Base-by-base conservation (phyloP, 768 basidiomycete genomes). In the Omphalotus guepiniiformis region DNA sequence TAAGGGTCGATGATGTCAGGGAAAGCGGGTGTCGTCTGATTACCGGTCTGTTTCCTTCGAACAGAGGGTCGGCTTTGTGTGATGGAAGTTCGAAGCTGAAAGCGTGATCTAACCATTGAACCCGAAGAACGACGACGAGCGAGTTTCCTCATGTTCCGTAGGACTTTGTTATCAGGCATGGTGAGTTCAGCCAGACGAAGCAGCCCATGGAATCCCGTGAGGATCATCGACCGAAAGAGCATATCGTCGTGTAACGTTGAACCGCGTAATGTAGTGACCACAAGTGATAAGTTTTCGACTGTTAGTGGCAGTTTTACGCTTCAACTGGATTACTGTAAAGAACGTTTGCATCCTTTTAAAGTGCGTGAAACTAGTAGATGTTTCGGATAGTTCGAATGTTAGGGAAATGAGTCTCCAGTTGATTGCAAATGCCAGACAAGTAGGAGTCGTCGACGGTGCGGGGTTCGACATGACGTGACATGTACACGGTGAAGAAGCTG, bases 401-500 rank as follows among this genome's bases (percentile, higher is more conserved):
- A 1, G 63, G 63, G 41, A 47, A 64, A 38, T 53, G 42, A 0
- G 40, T 16, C 34, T 62, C 52, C 3, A 63, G 58, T 27, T 55
- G 38, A 22, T 39, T 49, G 15, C 55, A 48, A 6, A 65, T 60
- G 0, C 63, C 62, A 0, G 60, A 54, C 0, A 65, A 55, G 48
- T 65, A 63, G 3, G 42, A 35, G 2, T 42, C 45, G 30, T 41
- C 42, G 1, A 63, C 63, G 0, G 63, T 58, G 1, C 22, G 25
- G 0, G 60, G 61, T 5, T 51, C 38, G 37, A 65, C 60, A 29
- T 63, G 58, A 30, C 52, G 50, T 1, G 49, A 58, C 55, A 62
- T 66, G 50, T 50, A 70, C 18, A 59, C 53, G 12, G 58, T 49
- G 48, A 54, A 70, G 39, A 64, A 61, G 12, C 54, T 55, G 2